Base-by-base conservation (phyloP, 768 basidiomycete species). In the Lentinula edodes region DNA sequence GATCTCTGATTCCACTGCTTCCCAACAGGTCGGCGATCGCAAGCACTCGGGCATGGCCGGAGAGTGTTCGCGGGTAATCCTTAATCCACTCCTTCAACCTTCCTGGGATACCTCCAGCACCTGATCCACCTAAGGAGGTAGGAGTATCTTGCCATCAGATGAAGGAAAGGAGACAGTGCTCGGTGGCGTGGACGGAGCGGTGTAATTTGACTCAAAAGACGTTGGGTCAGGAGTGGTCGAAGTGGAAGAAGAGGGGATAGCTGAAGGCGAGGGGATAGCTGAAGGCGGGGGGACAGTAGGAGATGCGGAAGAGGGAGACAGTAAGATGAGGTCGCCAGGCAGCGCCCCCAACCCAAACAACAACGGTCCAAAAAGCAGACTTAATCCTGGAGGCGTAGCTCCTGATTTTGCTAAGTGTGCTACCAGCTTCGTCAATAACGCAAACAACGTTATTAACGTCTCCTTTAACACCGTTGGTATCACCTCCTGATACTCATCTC, bases 151-250 rank as follows among this genome's bases (percentile, higher is more conserved):
- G 88, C 78, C 87, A 90, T 35, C 95, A 85, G 61, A 98, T 88
- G 72, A 89, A 96, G 0, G 92, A 83, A 10, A 98, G 83, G n/a
- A 98, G 76, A 56, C 98, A 77, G 65, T 99, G 96, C 70, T 99
- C 96, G 66, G 90, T 91, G 1, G 95, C 96, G 38, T 88, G 85
- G 2, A 89, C 88, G n/a, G 91, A 64, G 81, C 78, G 20, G 78
- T 68, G 69, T 91, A 91, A 6, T 83, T 81, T 58, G 76, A 76
- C 58, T 82, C 76, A 74, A 88, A 84, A 12, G 39, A 50, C 16
- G 54, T 39, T 10, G 48, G 28, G 20, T 58, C 52, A 2, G 38
- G 23, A 12, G 23, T 28, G 12, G 9, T 38, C 13, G 38, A 10
- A 7, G 28, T 34, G 13, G 35, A 36, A 5, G 16, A 7, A 35